Evolutionary conservation across 352 stramenopile genomes (phyloP), one percentile per base, ranked within the genome.

Genomic region (Pythium biforme): DNA sequence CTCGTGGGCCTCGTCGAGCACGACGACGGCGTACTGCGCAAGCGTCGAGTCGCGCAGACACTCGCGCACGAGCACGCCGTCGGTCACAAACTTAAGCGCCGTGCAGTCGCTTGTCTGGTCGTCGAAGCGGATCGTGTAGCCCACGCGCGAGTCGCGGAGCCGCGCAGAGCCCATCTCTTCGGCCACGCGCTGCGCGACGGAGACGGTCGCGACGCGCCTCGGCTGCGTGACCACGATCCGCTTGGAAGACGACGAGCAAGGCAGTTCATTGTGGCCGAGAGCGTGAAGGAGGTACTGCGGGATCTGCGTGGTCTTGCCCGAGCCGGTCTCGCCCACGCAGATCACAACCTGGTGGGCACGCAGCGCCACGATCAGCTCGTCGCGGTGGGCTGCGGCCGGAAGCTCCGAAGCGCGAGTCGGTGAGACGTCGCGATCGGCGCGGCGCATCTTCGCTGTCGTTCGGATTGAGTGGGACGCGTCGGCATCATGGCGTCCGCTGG

Each of bases 241-340:
- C 47, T 58, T 55, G 27, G n/a, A 27, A 0, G 6, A 48, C 15
- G 69, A 66, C 75, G 76, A 90, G 25, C 2, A 19, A 71, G 59
- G 80, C 26, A 70, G 64, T 19, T 29, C 56, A 14, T 45, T 19
- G 29, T 33, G 53, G 11, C 55, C 55, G 4, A 74, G 69, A 25
- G 92, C 73, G 34, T 68, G 64, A 26, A 86, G 64, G 8, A 99
- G 73, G 69, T 98, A 99, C 77, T 99, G 98, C 8, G 98, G 97
- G 45, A 99, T 98, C 81, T 99, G 97, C 15, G 97, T 99, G 23
- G 97, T 99, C 74, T 99, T 99, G 40, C 97, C 97, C 14, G 86
- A 98, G 17, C 96, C 95, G 0, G 95, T 98, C 66, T 98, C 94
- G 33, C 83, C 85, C 19, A 94, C 77, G 55, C 83, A 92, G 39